Base-by-base conservation (phyloP, 2,329 filamentous ascomycete genomes). In the Lomentospora prolificans region DNA sequence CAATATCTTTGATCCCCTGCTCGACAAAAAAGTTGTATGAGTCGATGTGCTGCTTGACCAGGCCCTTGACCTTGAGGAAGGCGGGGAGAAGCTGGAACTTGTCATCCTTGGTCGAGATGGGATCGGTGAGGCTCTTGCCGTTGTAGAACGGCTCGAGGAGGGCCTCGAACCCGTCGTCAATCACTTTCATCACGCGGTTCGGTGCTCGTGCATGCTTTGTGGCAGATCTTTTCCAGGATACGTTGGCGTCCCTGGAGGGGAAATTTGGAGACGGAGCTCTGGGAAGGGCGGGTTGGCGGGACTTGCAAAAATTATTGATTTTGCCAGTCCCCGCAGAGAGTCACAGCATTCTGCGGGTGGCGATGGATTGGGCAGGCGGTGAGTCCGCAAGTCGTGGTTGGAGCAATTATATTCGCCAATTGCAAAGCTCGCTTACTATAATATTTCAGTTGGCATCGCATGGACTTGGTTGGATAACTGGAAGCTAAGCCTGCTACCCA, bases 21-120 rank as follows among this genome's bases (percentile, higher is more conserved):
- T 99, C 90, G 62, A 96, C 87, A 64, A 99, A 97, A 73, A 94
- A 96, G 73, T 99, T 96, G 78, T 95, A 99, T 24, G 94, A 97
- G 74, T 99, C 95, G 66, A 96, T 92, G 70, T 96, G 91, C 76
- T 97, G 92, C 71, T 96, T 96, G 55, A 96, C 91, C 57, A 96
- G 77, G 57, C 91, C 91, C 72, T 99, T 99, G 64, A 96, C 91
- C 71, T 96, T 96, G 58, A 99, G 75, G 70, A 99, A 99, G n/a
- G 94, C 94, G 0, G 94, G 95, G 27, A 99, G 74, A 44, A 99
- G 78, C 69, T 97, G 96, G 82, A 92, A 96, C 77, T 99, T 99
- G 75, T 99, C 94, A 65, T 87, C 79, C 62, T 77, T 79, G 55
- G 77, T 82, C 27, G 77, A 82, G 61, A 85, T 82, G 44, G 81